Conservation (phyloP, 345 rosid genomes). For the Citrus glauca region DNA sequence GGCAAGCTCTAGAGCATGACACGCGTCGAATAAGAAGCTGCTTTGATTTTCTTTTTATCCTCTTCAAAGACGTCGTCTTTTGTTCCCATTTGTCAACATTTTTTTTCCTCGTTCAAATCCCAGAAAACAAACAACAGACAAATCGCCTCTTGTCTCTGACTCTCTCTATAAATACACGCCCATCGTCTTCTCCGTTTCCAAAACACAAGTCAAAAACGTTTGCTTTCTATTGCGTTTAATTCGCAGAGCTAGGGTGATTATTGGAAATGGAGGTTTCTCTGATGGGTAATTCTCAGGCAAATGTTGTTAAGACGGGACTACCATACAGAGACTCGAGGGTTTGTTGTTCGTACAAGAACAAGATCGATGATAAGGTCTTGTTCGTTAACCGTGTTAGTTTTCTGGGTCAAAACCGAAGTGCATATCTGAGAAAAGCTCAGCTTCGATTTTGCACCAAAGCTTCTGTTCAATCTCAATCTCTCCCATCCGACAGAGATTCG, state of each 20-base stretch:
- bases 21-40: neutral
- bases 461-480: slow-evolving; percentile 42
- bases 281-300: slow-evolving; percentile 3
- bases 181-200: neutral
- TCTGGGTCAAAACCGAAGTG: slow-evolving; percentile 15
- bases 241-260: neutral
- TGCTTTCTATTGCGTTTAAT: neutral
- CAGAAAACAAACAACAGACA: neutral
- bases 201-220: neutral
- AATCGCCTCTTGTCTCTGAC: neutral
- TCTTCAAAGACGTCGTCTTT: neutral
- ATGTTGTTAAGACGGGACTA: neutral
- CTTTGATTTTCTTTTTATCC: neutral
- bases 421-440: slow-evolving; percentile 24
- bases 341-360: slow-evolving; percentile 11
- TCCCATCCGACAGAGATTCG: slow-evolving; percentile 23
- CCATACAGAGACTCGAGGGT: slow-evolving; percentile 31
- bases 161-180: neutral
- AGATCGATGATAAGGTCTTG: slow-evolving; percentile 3
- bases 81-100: neutral
- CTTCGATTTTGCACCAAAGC: slow-evolving; percentile 41
- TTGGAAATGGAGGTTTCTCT: slow-evolving; percentile 4
- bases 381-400: slow-evolving; percentile 34
- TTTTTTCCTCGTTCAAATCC: no score
- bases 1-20: neutral